Base-by-base conservation (phyloP, 371 early-diverging fungal genomes). In the Lichtheimia ramosa region DNA sequence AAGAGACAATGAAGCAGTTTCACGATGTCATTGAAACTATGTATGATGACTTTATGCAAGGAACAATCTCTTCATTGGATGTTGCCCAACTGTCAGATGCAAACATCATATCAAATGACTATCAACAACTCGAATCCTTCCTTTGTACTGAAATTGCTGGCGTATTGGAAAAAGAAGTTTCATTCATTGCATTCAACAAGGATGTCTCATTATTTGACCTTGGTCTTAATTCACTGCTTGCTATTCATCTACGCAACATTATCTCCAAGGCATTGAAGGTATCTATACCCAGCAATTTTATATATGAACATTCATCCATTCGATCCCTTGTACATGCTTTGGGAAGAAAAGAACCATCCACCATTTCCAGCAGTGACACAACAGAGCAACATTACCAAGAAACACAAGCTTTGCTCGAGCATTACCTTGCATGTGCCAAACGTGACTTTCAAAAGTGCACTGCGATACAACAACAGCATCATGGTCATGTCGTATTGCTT, bases 401-500 rank as follows among this genome's bases (percentile, higher is more conserved):
- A 15, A 48, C 62, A 3, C 7, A 54, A 34, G 15, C 43, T 0
- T 27, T 59, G 2, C 41, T 52, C 13, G 21, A 43, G 8, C 18
- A 28, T 1, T 70, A 70, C 25, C 39, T 68, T 7, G 27, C 52
- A 7, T 58, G 49, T 3, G 72, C 72, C 14, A 51, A 57, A 1
- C 12, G 24, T 7, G 70, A 73, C 21, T 69, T 71, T 63, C 56
- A 43, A 53, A 15, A 48, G 58, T 23, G 48, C 25, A 0, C 50
- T 46, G n/a, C 51, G 6, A 16, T 23, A 23, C 24, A 23, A 2
- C 27, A 5, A 43, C 10, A 56, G 25, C 6, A 51, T 27, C 27
- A 51, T 13, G 23, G 21, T 13, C 64, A 73, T 6, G 67, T 70
- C 0, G 59, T 77, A 6, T 16, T 80, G 18, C 49, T 77, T 10